phyloP scores from a whole-genome alignment of 106 monocot species.

The Dendrobium catenatum region DNA sequence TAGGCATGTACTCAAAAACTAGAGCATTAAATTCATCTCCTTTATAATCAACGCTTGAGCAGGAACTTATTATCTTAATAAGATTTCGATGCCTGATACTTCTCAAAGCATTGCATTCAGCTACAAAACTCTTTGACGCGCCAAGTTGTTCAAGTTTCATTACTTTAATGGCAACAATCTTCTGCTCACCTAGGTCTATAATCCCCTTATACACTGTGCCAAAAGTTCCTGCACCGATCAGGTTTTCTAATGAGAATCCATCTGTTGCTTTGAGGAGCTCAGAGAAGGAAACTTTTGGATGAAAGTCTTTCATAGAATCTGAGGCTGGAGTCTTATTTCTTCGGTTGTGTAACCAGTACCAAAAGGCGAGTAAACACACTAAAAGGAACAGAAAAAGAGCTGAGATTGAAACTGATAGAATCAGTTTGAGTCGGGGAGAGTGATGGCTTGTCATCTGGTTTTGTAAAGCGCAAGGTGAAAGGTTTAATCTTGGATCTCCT shows the following conservation, averaged over 20 bases:
- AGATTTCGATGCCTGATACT: constrained; percentile 35
- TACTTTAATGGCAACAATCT: constrained; percentile 34
- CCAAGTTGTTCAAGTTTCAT: constrained; percentile 29
- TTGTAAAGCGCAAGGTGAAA: constrained; percentile 15
- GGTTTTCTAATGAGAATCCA: constrained; percentile 26
- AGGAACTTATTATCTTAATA: constrained; percentile 26
- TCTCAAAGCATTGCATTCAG: constrained; percentile 38
- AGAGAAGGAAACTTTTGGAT: not conserved
- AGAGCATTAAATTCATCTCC: constrained; percentile 38
- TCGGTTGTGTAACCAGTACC: not conserved
- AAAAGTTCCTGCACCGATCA: constrained; percentile 14
- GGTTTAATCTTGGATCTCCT: constrained; percentile 4
- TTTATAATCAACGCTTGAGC: constrained; percentile 13
- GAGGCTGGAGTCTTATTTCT: not conserved
- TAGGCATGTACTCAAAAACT: constrained; percentile 26
- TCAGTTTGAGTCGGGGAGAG: not conserved
- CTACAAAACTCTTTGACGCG: constrained; percentile 34
- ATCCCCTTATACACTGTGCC: constrained; percentile 33
- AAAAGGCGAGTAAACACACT: not conserved
- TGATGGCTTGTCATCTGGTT: not conserved
- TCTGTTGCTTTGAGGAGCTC: constrained; percentile 20
- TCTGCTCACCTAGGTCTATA: not conserved
- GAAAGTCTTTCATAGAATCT: not conserved
- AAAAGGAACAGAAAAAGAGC: not conserved
- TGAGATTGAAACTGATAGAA: not conserved